Base-by-base conservation (phyloP, 305 asterid genomes). In the Fraxinus baroniana region DNA sequence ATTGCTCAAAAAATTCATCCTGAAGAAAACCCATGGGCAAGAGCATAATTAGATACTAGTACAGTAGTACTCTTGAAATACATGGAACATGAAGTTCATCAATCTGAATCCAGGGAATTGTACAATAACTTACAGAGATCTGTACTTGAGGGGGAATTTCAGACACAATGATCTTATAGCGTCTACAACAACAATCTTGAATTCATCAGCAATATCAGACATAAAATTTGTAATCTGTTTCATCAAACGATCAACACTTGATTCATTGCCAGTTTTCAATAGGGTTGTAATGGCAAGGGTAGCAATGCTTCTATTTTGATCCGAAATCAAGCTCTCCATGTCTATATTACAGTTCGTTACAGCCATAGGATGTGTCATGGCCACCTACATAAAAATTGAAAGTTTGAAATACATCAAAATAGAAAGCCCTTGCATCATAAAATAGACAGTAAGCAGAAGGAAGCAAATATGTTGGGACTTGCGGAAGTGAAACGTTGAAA, bases 181-280 rank as follows among this genome's bases (percentile, higher is more conserved):
- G 73, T 97, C 99, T 46, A 97, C 99, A 89, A 97, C 99, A 81
- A 97, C 99, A 87, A 97, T 95, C 90, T 97, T 95, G 92, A 97
- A 95, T 88, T 97, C 99, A 86, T 97, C 99, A 64, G 99, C 99
- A 87, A 97, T 97, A 85, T 97, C 99, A 73, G 99, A 97, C 99
- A 97, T 97, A 83, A 97, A 97, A 81, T 89, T 95, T 32, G 99
- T 97, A 83, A 97, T 97, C 83, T 97, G 99, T 85, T 97, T 97
- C 98, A 95, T 95, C 86, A 97, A 87, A 46, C 99, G 98, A 80
- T 97, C 99, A 79, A 97, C 93, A 85, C 99, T 95, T 26, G 99
- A 95, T 84, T 97, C 99, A 62, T 94, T 97, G 84, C 99, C 98
- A 24, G 99, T 97, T 91, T 97, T 97, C 80, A 97, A 94, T 76